phyloP scores from a whole-genome alignment of 306 rosid species.

The Rubus parviflorus region DNA sequence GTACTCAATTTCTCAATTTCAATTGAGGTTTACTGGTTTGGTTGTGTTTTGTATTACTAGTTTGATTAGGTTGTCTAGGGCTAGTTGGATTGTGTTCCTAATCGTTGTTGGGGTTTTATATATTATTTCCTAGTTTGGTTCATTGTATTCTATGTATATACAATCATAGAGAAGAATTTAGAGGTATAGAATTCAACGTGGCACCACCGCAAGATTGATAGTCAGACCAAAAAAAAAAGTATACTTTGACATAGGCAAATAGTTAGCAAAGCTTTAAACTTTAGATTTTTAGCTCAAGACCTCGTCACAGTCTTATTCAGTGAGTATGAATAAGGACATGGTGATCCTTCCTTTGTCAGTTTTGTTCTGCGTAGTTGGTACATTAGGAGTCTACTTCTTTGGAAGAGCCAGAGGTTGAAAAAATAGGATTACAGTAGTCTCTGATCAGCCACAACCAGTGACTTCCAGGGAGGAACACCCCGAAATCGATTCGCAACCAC shows the following conservation, averaged over 20 bases:
- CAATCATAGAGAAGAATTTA: not conserved
- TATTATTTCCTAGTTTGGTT: not conserved
- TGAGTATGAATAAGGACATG: not conserved
- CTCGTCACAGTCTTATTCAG: not conserved
- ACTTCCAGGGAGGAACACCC: no score
- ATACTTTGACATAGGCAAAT: not conserved
- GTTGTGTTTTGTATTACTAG: not conserved
- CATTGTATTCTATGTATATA: not conserved
- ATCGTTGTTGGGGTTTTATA: not conserved
- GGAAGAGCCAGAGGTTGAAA: not conserved
- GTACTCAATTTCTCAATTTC: constrained; percentile 26
- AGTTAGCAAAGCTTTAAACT: not conserved
- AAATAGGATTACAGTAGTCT: not conserved
- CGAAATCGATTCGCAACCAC: not conserved
- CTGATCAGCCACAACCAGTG: not conserved
- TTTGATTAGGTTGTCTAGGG: not conserved
- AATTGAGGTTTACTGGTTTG: not conserved
- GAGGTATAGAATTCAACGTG: no score
- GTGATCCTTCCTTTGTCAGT: not conserved
- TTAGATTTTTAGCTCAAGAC: not conserved
- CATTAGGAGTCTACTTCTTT: not conserved
- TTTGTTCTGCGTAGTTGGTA: not conserved
- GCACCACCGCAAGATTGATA: not conserved
- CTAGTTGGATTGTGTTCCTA: not conserved
- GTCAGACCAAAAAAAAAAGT: not conserved